Evolutionary conservation across 2,329 filamentous ascomycete species (phyloP).

Genomic region (Leptographium lundbergii): DNA sequence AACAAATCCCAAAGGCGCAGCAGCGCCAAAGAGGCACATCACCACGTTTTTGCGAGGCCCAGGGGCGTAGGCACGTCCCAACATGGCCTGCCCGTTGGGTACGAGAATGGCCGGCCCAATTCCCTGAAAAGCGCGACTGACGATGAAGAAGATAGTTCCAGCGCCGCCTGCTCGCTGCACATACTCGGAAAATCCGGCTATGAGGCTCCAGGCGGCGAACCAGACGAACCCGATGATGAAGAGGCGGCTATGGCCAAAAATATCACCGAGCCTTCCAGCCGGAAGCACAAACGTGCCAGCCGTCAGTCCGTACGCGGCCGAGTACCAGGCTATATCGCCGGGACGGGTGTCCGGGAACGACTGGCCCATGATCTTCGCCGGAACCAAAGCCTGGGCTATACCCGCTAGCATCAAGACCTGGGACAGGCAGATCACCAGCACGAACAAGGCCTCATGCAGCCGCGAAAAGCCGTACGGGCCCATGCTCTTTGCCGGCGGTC

Average conservation of each 20-base stretch:
- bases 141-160: conserved; percentile 15
- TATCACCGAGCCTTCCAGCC: conserved; percentile 42
- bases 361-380: conserved; percentile 32
- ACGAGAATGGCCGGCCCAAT: conserved; percentile 50
- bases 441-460: conserved; percentile 22
- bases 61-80: conserved; percentile 44
- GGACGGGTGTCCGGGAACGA: conserved; percentile 30
- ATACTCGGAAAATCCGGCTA: conserved; percentile 28
- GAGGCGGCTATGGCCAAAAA: conserved; percentile 43
- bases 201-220: conserved; percentile 39
- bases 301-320: conserved; percentile 43
- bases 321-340: conserved; percentile 40
- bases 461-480: conserved; percentile 15
- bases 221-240: conserved; percentile 41
- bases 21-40: conserved; percentile 38
- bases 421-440: conserved; percentile 25
- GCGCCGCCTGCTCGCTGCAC: conserved; percentile 8
- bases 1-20: conserved; percentile 33
- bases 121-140: conserved; percentile 16
- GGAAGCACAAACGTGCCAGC: conserved; percentile 45
- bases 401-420: conserved; percentile 34
- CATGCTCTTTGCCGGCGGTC: neutral
- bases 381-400: conserved; percentile 34
- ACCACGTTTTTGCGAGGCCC: conserved; percentile 47
- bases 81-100: conserved; percentile 52